A percentile compares a stretch with the other conserved stretches of the same genome.
Evolutionary conservation across 2,329 filamentous ascomycete species (phyloP).

Genomic region (Penicillium sp.): DNA sequence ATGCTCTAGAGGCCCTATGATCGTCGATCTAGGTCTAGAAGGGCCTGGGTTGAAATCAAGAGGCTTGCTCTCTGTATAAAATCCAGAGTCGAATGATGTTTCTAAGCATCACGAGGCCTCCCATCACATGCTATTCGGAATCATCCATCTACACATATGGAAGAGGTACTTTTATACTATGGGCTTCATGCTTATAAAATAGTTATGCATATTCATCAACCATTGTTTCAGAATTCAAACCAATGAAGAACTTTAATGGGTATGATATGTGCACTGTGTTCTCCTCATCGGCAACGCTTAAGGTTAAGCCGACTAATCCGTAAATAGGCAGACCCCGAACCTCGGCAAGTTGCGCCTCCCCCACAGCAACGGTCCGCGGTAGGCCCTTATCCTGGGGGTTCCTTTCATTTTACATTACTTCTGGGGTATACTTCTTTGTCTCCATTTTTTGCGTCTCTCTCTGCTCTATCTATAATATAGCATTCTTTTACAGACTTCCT

Average conservation of each 20-base stretch:
- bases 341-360: slow-evolving; percentile 32
- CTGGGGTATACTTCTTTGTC: background rate
- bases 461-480: background rate
- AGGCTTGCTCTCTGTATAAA: background rate
- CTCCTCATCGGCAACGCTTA: background rate
- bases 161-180: background rate
- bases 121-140: background rate
- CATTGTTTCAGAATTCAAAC: background rate
- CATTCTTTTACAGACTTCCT: background rate
- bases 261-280: background rate
- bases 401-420: slow-evolving; percentile 11
- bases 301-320: background rate
- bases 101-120: background rate
- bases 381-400: slow-evolving; percentile 3
- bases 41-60: background rate
- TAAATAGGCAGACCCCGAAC: slow-evolving; percentile 13
- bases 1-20: background rate
- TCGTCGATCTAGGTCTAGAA: background rate
- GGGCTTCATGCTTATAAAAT: background rate
- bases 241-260: background rate
- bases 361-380: slow-evolving; percentile 30
- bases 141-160: no score
- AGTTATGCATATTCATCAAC: background rate
- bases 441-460: background rate
- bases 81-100: background rate